phyloP scores from a whole-genome alignment of 2,329 filamentous ascomycete genomes.

The Sclerotinia minor region DNA sequence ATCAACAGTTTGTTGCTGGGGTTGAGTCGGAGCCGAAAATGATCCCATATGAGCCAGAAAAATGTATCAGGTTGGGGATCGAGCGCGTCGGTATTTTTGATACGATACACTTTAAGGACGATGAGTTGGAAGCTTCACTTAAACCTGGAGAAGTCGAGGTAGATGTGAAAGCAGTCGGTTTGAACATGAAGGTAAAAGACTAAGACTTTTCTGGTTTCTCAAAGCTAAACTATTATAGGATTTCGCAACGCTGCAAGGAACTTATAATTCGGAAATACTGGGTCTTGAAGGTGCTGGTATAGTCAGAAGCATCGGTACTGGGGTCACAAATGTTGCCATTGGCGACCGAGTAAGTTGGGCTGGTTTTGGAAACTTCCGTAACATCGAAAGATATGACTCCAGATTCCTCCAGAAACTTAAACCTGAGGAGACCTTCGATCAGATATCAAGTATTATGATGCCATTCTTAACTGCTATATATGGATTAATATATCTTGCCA shows the following conservation, averaged over 20 bases:
- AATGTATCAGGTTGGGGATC: conserved; percentile 13
- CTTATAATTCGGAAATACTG: conserved; percentile 5
- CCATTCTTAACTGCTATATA: conserved; percentile 46
- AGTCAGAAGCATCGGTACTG: conserved; percentile 55
- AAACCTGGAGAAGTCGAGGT: conserved; percentile 8
- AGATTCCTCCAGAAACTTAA: conserved; percentile 31
- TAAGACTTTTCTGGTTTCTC: neutral
- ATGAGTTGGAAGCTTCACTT: neutral
- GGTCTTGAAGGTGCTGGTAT: conserved; percentile 51
- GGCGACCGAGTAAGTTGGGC: conserved; percentile 48
- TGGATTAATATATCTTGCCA: conserved; percentile 45
- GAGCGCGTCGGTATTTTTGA: conserved; percentile 24
- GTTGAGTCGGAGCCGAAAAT: conserved; percentile 5
- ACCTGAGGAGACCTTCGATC: conserved; percentile 32
- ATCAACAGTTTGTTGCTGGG: conserved; percentile 25
- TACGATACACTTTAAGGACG: conserved; percentile 13
- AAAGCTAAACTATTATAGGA: conserved; percentile 4
- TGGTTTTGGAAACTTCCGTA: conserved; percentile 33
- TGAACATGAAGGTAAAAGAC: conserved; percentile 19
- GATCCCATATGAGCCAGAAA: conserved; percentile 1
- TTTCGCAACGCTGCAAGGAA: conserved; percentile 5
- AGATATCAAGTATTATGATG: conserved; percentile 34
- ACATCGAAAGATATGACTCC: conserved; percentile 33
- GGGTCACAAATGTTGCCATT: conserved; percentile 53
- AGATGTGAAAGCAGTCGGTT: conserved; percentile 15